Evolutionary conservation across 2,329 filamentous ascomycete species (phyloP).

Genomic region (Epichloe hybrida): DNA sequence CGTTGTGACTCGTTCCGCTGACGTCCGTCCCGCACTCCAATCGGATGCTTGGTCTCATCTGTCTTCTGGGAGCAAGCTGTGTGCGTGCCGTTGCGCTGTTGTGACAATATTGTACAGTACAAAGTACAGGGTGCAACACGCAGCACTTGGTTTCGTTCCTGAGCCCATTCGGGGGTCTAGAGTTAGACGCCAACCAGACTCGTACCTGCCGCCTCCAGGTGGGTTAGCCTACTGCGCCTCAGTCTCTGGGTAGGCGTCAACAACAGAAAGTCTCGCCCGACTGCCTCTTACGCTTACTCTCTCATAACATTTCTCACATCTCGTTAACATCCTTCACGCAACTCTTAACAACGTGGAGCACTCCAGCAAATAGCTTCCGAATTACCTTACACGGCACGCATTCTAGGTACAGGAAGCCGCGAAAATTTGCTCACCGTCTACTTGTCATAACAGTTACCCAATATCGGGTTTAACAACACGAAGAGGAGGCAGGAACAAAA

Average conservation of each 20-base stretch:
- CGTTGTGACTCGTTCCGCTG: neutral
- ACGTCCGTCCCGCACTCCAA: neutral
- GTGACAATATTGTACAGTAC: too few relatives aligned
- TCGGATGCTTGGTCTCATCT: neutral
- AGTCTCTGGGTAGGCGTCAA: constrained; percentile 1
- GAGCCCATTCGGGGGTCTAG: neutral
- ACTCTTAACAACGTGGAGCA: neutral
- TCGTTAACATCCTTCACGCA: neutral
- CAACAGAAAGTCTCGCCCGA: neutral
- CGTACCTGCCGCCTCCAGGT: neutral
- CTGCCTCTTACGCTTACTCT: neutral
- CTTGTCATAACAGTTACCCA: neutral
- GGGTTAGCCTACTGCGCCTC: constrained; percentile 1
- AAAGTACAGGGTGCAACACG: neutral
- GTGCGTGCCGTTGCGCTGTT: too few relatives aligned
- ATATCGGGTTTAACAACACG: constrained; percentile 5
- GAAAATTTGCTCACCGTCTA: neutral
- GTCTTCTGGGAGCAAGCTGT: neutral
- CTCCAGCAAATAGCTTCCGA: neutral
- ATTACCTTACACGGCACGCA: neutral
- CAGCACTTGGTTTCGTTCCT: neutral
- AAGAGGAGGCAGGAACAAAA: constrained; percentile 7
- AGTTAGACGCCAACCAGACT: neutral
- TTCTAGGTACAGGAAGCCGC: neutral
- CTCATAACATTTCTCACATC: neutral